Conservation (phyloP, 441 rosid species). For the Pelargonium fulgidum region DNA sequence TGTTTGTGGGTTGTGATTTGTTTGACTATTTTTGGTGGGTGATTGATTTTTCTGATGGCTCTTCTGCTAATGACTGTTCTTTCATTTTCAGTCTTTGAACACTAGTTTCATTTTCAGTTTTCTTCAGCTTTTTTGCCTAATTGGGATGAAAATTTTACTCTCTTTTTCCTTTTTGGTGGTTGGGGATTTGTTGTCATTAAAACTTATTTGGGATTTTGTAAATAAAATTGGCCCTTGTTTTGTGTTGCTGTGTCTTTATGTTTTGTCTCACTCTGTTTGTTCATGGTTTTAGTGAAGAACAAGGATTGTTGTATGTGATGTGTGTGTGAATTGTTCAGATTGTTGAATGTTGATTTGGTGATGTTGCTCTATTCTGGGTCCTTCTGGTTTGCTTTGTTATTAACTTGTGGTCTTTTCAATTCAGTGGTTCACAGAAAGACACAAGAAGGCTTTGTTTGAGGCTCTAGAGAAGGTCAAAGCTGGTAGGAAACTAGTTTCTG, state of each 20-base stretch:
- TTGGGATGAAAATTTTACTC: not conserved
- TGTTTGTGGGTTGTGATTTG: not conserved
- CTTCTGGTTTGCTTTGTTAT: not conserved
- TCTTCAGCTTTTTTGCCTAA: not conserved
- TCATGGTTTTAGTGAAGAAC: too few relatives aligned
- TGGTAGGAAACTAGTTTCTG: conserved; percentile 34
- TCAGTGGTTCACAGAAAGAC: conserved; percentile 73
- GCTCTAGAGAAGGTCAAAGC: conserved; percentile 90
- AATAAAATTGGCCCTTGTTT: too few relatives aligned
- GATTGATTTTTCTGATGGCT: not conserved
- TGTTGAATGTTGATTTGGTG: too few relatives aligned
- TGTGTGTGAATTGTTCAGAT: too few relatives aligned
- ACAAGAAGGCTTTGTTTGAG: conserved; percentile 70
- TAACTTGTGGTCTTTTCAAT: conserved; percentile 9
- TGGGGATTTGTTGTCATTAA: too few relatives aligned
- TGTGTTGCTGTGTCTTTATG: too few relatives aligned
- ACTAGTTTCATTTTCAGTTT: not conserved
- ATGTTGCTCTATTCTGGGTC: not conserved
- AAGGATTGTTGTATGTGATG: too few relatives aligned
- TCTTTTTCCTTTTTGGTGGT: too few relatives aligned
- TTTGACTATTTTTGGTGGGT: not conserved
- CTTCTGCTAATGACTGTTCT: not conserved
- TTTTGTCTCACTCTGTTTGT: too few relatives aligned
- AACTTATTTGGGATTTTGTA: too few relatives aligned
- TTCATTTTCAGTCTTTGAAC: not conserved